Evolutionary conservation across 495 filamentous ascomycete genomes (phyloP).

Genomic region (Daldinia caldariorum): DNA sequence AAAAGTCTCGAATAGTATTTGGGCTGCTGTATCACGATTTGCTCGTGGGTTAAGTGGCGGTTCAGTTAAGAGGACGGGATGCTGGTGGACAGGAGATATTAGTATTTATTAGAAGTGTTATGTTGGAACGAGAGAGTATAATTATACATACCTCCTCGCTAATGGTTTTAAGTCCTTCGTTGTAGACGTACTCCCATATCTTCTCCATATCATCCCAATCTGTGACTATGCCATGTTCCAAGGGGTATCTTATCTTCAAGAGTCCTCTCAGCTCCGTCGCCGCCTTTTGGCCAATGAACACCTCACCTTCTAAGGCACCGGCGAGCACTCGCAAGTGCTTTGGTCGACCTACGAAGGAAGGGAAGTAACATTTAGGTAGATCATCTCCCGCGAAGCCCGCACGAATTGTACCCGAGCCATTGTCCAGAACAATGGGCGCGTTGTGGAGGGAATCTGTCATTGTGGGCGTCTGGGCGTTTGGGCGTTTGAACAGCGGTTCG

Average conservation of each 20-base stretch:
- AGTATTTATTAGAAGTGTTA: constrained; percentile 10
- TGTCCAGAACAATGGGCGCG: constrained; percentile 98
- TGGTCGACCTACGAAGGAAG: constrained; percentile 96
- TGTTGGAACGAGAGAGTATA: constrained; percentile 1
- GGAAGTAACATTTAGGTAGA: constrained; percentile 93
- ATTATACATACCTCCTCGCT: constrained; percentile 81
- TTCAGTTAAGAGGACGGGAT: constrained; percentile 96
- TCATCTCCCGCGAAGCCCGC: constrained; percentile 98
- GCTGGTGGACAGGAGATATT: constrained; percentile 61
- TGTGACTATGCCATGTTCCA: constrained; percentile 98
- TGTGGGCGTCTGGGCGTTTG: constrained; percentile 48
- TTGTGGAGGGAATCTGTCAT: constrained; percentile 93
- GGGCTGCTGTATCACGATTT: constrained; percentile 95
- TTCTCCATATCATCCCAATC: constrained; percentile 99
- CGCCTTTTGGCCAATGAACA: constrained; percentile 94
- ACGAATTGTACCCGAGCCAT: constrained; percentile 96
- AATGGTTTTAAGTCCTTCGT: constrained; percentile 83
- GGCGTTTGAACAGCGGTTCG: constrained; percentile 5
- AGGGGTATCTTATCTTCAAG: constrained; percentile 92
- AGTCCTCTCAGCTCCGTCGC: constrained; percentile 90
- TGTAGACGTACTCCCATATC: constrained; percentile 86
- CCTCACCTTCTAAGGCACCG: constrained; percentile 93
- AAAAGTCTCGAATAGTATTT: constrained; percentile 99
- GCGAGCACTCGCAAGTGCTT: constrained; percentile 97
- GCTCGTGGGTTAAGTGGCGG: constrained; percentile 94